A percentile compares a stretch with the other conserved stretches of the same genome.
Evolutionary conservation across 2,329 filamentous ascomycete genomes (phyloP).

Genomic region (Zopfia rhizophila): DNA sequence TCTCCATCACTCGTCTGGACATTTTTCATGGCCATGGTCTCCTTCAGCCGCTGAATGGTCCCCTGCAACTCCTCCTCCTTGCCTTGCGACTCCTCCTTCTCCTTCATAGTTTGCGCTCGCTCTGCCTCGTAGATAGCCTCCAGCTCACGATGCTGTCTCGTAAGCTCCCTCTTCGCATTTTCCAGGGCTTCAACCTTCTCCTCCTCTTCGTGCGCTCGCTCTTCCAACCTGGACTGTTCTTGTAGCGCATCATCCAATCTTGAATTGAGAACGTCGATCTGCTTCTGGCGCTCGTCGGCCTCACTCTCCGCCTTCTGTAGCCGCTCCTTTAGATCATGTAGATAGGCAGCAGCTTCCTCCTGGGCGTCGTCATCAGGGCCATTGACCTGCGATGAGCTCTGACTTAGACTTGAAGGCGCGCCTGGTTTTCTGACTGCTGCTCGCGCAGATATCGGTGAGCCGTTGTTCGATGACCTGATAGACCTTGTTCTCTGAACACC

Average conservation of each 20-base stretch:
- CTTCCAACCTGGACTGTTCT: conserved; percentile 88
- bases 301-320: conserved; percentile 81
- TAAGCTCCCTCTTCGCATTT: conserved; percentile 85
- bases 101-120: conserved; percentile 84
- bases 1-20: conserved; percentile 61
- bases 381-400: conserved; percentile 48
- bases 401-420: conserved; percentile 45
- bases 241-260: conserved; percentile 84
- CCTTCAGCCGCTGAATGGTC: conserved; percentile 91
- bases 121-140: conserved; percentile 94
- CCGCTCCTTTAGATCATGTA: conserved; percentile 83
- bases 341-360: conserved; percentile 79
- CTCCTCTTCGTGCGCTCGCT: conserved; percentile 85
- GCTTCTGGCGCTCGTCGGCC: conserved; percentile 83
- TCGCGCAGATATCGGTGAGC: conserved; percentile 52
- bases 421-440: conserved; percentile 50
- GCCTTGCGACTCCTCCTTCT: conserved; percentile 87
- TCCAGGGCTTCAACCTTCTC: conserved; percentile 82
- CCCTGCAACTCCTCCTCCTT: conserved; percentile 90
- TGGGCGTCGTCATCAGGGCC: conserved; percentile 71
- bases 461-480: conserved; percentile 41
- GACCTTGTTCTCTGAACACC: conserved; percentile 44
- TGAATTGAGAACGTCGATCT: conserved; percentile 84
- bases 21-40: conserved; percentile 82
- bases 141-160: conserved; percentile 87